phyloP scores from a whole-genome alignment of 2,329 filamentous ascomycete genomes.

The Sporothrix globosa region DNA sequence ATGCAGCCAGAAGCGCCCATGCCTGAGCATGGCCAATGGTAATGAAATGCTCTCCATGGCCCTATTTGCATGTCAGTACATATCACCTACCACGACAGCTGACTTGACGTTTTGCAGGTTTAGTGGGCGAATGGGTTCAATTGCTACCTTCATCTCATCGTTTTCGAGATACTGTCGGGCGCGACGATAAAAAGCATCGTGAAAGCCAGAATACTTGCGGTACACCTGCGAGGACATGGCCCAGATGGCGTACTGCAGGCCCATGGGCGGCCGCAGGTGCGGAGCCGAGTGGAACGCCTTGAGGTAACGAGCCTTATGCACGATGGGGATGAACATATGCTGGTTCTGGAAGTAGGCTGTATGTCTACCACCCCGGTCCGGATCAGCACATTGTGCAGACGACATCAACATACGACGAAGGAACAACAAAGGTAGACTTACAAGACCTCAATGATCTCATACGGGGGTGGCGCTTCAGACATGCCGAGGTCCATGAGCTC shows the following conservation, averaged over 20 bases:
- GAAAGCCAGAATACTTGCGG: constrained; percentile 71
- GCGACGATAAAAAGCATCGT: constrained; percentile 79
- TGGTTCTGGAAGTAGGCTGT: constrained; percentile 75
- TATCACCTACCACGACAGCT: not conserved
- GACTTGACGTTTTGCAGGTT: not conserved
- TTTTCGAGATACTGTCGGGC: constrained; percentile 80
- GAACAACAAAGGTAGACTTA: constrained; percentile 48
- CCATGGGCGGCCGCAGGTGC: constrained; percentile 77
- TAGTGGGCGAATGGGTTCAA: constrained; percentile 29
- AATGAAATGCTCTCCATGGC: constrained; percentile 77
- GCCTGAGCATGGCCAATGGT: constrained; percentile 79
- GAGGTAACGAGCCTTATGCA: constrained; percentile 76
- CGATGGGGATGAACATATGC: constrained; percentile 72
- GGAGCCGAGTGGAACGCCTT: constrained; percentile 72
- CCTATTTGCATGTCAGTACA: constrained; percentile 46
- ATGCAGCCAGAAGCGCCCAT: constrained; percentile 73
- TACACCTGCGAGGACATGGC: constrained; percentile 72
- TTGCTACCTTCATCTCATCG: constrained; percentile 74
- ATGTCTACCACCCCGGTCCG: constrained; percentile 54
- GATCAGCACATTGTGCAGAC: not conserved
- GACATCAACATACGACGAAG: not conserved
- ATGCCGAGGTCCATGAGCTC: constrained; percentile 79
- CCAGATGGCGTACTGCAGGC: constrained; percentile 86
- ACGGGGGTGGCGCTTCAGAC: constrained; percentile 77
- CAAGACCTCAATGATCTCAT: constrained; percentile 82